phyloP scores from a whole-genome alignment of 768 basidiomycete species.

The Termitomyces sp. region DNA sequence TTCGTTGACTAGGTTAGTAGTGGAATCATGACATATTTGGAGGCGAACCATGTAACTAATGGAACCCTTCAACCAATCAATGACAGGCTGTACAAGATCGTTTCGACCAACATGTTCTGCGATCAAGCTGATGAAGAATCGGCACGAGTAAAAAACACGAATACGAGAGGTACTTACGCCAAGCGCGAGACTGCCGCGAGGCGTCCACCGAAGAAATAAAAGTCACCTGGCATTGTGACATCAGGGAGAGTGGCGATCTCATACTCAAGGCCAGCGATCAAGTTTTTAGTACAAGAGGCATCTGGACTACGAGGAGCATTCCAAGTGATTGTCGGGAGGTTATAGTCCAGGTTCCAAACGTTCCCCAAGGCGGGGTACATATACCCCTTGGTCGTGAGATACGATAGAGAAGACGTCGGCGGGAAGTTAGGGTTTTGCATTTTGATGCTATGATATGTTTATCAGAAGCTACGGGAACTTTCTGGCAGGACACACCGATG shows the following conservation, averaged over 20 bases:
- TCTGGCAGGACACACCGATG: slow-evolving; percentile 20
- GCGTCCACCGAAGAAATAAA: slow-evolving; percentile 28
- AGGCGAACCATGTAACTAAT: slow-evolving; percentile 22
- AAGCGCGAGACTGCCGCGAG: slow-evolving; percentile 24
- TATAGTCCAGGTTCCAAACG: slow-evolving; percentile 25
- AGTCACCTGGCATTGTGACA: slow-evolving; percentile 38
- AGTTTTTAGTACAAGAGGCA: slow-evolving; percentile 23
- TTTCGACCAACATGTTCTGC: slow-evolving; percentile 28
- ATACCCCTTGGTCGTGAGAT: slow-evolving; percentile 29
- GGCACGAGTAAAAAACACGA: neutral
- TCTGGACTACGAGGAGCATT: slow-evolving; percentile 28
- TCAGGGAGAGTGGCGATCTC: slow-evolving; percentile 47
- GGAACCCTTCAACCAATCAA: slow-evolving; percentile 20
- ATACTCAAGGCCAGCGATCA: slow-evolving; percentile 34
- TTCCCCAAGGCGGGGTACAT: slow-evolving; percentile 31
- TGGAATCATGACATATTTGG: neutral
- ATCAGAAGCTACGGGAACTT: neutral
- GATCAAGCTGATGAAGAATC: slow-evolving; percentile 20
- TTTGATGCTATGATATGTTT: slow-evolving; percentile 11
- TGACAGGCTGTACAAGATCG: slow-evolving; percentile 25
- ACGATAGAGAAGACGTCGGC: slow-evolving; percentile 21
- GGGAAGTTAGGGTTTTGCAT: slow-evolving; percentile 24
- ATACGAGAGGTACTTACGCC: slow-evolving; percentile 19
- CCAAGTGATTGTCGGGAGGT: slow-evolving; percentile 29
- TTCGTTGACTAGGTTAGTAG: neutral